Conservation (phyloP, 202 grass and related monocot genomes). For the Hordeum pubiflorum region DNA sequence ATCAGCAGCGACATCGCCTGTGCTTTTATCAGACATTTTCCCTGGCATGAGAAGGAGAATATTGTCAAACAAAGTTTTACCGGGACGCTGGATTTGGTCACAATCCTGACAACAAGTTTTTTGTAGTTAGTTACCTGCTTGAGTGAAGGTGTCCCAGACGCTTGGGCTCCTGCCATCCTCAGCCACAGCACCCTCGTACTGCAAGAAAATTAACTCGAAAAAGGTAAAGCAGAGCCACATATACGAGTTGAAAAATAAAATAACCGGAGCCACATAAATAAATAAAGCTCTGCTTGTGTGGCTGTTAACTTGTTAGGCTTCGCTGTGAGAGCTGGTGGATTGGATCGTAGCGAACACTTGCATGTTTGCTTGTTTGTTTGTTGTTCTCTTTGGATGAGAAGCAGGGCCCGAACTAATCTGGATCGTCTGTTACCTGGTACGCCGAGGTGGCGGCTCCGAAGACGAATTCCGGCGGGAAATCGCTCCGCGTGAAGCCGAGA, state of each 20-base stretch:
- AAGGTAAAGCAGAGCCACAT: not conserved
- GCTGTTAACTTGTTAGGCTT: not conserved
- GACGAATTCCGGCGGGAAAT: slow-evolving; percentile 47
- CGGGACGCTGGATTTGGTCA: not conserved
- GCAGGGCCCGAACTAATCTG: not conserved
- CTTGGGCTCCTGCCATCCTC: slow-evolving; percentile 17
- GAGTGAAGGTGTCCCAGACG: slow-evolving; percentile 14
- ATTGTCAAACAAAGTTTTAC: not conserved
- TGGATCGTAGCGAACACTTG: not conserved
- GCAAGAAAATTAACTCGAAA: not conserved
- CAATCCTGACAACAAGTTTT: not conserved
- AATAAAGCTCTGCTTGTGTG: not conserved
- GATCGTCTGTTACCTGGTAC: slow-evolving; percentile 31
- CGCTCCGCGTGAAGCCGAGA: slow-evolving; percentile 26
- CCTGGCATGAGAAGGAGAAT: not conserved
- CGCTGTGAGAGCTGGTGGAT: not conserved
- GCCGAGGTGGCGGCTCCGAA: slow-evolving; percentile 50
- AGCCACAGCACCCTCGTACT: slow-evolving; percentile 8
- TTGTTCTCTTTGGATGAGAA: not conserved
- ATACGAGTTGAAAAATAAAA: not conserved
- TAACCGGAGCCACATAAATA: not conserved
- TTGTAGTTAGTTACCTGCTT: not conserved
- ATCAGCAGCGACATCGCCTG: not conserved
- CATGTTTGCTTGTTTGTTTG: not conserved
- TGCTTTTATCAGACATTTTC: slow-evolving; percentile 4